Evolutionary conservation across 164 flowering plant genomes (phyloP), one percentile per base, ranked within the genome.

Genomic region (Hamamelis virginiana): DNA sequence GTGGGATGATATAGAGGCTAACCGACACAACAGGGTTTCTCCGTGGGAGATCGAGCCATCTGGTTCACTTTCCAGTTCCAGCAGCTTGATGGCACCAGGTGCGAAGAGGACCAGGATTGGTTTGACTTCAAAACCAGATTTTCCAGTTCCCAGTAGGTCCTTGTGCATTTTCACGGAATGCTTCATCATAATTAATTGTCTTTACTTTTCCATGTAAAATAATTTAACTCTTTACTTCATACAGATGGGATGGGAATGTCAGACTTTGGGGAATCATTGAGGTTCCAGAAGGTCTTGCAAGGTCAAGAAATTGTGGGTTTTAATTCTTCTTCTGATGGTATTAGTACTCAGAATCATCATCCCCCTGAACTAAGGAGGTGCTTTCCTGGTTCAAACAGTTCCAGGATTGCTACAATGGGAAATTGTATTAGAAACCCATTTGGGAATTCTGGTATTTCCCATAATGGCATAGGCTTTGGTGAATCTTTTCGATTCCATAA

Each of bases 231-330:
- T 13, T 21, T 50, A 41, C 15, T 62, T 69, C 45, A 56, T 47
- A 50, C 87, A 89, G 93, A 81, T 79, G 97, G 89, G 65, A 76
- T 74, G 41, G 87, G 87, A 66, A 75, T 72, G 65, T 74, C 88
- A 64, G 92, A 87, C 88, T 85, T 89, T 62, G 82, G 86, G 83
- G 97, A 96, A 78, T 81, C 97, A 41, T 75, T 72, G 48, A 81
- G 96, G 73, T 93, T 89, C 96, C 95, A 85, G 81, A 91, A 89
- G 98, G 99, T 96, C 98, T 96, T 96, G 98, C 99, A 96, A 93
- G 99, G 99, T 96, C 98, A 96, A 91, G 98, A 93, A 96, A 90
- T 84, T 64, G 76, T 77, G 50, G 80, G 91, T 77, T 83, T 81
- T 76, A 70, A 55, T 60, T 56, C 82, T 63, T 75, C 77, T 45